Base-by-base conservation (phyloP, 306 rosid genomes). In the Sphenostylis stenocarpa region DNA sequence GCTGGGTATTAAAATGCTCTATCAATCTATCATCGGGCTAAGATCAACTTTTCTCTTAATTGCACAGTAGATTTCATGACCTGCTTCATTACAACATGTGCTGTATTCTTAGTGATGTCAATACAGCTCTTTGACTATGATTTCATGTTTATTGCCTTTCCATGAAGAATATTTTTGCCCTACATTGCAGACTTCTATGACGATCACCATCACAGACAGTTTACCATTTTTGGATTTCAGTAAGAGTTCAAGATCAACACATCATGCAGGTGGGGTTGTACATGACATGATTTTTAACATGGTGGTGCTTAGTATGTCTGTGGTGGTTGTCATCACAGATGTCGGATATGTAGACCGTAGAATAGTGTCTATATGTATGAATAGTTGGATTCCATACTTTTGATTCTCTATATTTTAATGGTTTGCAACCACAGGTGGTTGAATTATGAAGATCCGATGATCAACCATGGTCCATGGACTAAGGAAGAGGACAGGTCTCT, bases 381-480 rank as follows among this genome's bases (percentile, higher is more conserved):
- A 28, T 76, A 47, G 73, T 24, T 70, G 64, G 39, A 73, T 67
- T 64, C 72, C 70, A 43, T 63, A 24, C 68, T 57, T 73, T 64
- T 58, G 39, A 61, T 71, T 77, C 38, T 14, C 67, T 71, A 39
- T 53, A 63, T 70, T 36, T 69, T 71, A 34, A 17, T 74, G 70
- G 76, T 73, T 82, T 44, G 79, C 78, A 26, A 41, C 53, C 58
- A 58, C 83, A 95, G 98, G 87, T 95, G 98, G 98, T 86, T 89
- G 86, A 95, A 95, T 84, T 90, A 78, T 85, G 97, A 95, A 83
- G 97, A 95, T 84, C 96, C 97, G 68, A 83, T 95, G 89, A 87
- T 92, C 86, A 90, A 92, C 83, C 87, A 80, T 23, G 75, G 63
- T 58, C 75, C 88, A 48, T 95, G 97, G 98, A 85, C 87, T 10